phyloP scores from a whole-genome alignment of 2,329 filamentous ascomycete species.

The Penicillium sp. region DNA sequence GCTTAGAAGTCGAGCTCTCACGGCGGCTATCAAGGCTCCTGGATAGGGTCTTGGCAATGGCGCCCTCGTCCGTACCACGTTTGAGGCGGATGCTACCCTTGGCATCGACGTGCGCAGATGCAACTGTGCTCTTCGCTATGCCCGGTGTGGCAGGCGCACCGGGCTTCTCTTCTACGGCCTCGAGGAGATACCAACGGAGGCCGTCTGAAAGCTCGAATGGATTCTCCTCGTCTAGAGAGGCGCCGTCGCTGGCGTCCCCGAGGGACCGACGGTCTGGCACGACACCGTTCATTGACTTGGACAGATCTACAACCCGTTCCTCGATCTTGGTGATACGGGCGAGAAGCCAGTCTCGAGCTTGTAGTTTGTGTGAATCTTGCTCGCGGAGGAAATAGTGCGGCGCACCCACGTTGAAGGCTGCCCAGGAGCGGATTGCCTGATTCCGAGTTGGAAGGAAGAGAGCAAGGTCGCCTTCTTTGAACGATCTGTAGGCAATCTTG shows the following conservation, averaged over 20 bases:
- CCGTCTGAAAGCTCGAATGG: slow-evolving; percentile 96
- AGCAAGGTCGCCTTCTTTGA: slow-evolving; percentile 94
- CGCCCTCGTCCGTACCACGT: slow-evolving; percentile 60
- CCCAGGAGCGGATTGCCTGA: slow-evolving; percentile 92
- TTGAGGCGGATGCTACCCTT: slow-evolving; percentile 62
- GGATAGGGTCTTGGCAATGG: slow-evolving; percentile 72
- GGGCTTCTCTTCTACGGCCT: slow-evolving; percentile 88
- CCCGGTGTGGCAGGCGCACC: slow-evolving; percentile 90
- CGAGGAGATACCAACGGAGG: slow-evolving; percentile 91
- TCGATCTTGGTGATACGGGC: slow-evolving; percentile 89
- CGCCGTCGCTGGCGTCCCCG: slow-evolving; percentile 52
- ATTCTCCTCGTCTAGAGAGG: slow-evolving; percentile 79
- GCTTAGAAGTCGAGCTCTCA: slow-evolving; percentile 82
- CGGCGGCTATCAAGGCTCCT: slow-evolving; percentile 89
- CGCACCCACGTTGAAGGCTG: slow-evolving; percentile 95
- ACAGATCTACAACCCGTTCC: slow-evolving; percentile 89
- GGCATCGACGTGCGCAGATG: slow-evolving; percentile 81
- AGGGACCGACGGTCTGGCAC: slow-evolving; percentile 52
- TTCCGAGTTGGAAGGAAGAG: slow-evolving; percentile 93
- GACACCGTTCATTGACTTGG: slow-evolving; percentile 64
- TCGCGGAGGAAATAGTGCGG: slow-evolving; percentile 97
- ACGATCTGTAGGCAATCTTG: slow-evolving; percentile 92
- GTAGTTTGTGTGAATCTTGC: slow-evolving; percentile 80
- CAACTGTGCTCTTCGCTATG: slow-evolving; percentile 86
- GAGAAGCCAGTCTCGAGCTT: slow-evolving; percentile 89